A percentile compares a stretch with the other conserved stretches of the same genome.
phyloP scores from a whole-genome alignment of 2,329 filamentous ascomycete genomes.

The Dactylellina drechsleri region DNA sequence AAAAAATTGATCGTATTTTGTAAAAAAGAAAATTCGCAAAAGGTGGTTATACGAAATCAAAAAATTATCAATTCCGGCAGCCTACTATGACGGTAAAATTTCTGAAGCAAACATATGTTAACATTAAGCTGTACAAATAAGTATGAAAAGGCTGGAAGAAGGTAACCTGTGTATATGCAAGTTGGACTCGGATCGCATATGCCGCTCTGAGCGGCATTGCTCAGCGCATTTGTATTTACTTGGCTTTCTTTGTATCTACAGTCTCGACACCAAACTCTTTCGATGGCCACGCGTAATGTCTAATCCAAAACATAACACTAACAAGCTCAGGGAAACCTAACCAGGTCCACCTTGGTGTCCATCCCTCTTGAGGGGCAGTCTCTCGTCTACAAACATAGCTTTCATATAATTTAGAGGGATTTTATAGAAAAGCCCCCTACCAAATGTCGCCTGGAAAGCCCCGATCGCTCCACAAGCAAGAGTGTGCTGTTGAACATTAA shows the following conservation, averaged over 20 bases:
- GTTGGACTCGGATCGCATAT: not conserved
- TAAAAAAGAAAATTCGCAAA: not conserved
- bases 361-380: slow-evolving; percentile 25
- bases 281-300: slow-evolving; percentile 14
- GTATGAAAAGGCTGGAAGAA: no score
- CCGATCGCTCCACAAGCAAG: slow-evolving; percentile 50
- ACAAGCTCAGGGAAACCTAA: slow-evolving; percentile 17
- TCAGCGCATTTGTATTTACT: not conserved
- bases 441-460: slow-evolving; percentile 23
- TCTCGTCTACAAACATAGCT: slow-evolving; percentile 43
- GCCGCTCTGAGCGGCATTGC: slow-evolving; percentile 4
- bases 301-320: slow-evolving; percentile 14
- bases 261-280: slow-evolving; percentile 15
- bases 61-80: not conserved
- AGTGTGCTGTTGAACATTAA: slow-evolving; percentile 27
- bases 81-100: not conserved
- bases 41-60: not conserved
- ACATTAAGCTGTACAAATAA: no score
- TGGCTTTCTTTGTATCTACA: not conserved
- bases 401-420: slow-evolving; percentile 30
- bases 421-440: slow-evolving; percentile 16
- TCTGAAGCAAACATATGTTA: slow-evolving; percentile 1
- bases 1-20: not conserved
- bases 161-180: not conserved
- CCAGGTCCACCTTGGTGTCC: slow-evolving; percentile 18